Evolutionary conservation across 2,329 filamentous ascomycete genomes (phyloP), one percentile per base, ranked within the genome.

Genomic region (Fusarium sp.): DNA sequence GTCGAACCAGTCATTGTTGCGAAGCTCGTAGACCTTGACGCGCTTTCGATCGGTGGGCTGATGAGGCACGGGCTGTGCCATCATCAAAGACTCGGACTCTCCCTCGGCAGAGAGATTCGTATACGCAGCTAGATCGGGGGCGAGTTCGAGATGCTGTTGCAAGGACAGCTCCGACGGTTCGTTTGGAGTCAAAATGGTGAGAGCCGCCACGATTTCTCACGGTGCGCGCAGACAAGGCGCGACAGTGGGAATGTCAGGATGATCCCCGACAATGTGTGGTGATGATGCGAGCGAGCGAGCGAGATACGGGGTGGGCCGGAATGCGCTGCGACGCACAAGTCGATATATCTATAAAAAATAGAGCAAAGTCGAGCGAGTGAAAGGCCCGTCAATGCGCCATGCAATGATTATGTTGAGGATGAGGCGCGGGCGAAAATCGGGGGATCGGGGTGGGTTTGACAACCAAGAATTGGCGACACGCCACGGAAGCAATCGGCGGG

Each of bases 1-100:
- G 82, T 99, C 96, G 79, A 95, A 97, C 96, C 96, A 99, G 88
- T 98, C 96, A 86, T 97, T 97, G 83, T 97, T 94, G 80, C 93
- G 93, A 76, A 99, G 88, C 84, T 98, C 96, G 81, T 99, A 99
- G 79, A 99, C 96, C 86, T 99, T 99, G 81, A 98, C 96, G 86
- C 96, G 87, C 80, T 87, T 89, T 82, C 85, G 88, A 76, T 90
- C 88, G 80, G 85, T 85, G 80, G 85, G 82, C 83, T 85, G 86
- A 87, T 89, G 87, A 88, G 88, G 88, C 88, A 89, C 87, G 75
- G 83, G 82, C 83, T 90, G 88, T 88, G 88, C 88, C 88, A 91
- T 91, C 85, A 88, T 89, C 88, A 85, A 83, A 80, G 85, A 84
- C 82, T 88, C 85, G 80, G 82, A 78, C 77, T 86, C 86, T 81